These are phyloP conservation scores for Sextonia rubra DNA, from an alignment of 164 flowering plant genomes.

Conservation along the genomic window DNA sequence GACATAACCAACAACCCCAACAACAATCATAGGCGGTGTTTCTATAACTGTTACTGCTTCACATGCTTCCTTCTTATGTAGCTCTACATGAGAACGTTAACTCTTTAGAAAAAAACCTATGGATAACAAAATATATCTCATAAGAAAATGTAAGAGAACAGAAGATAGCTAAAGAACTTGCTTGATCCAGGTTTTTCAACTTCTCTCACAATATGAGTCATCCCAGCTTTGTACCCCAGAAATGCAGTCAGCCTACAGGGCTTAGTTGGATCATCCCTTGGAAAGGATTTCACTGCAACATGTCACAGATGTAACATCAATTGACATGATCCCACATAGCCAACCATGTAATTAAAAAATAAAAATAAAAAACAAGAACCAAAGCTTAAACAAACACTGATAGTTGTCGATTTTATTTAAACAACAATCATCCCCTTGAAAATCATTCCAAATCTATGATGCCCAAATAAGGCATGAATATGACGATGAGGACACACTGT, in stretches of 20 bases:
- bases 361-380: neutral
- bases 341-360: neutral
- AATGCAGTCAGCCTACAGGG: conserved; percentile 65
- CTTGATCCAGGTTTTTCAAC: conserved; percentile 78
- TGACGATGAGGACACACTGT: too few relatives aligned
- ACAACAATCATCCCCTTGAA: too few relatives aligned
- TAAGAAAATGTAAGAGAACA: neutral
- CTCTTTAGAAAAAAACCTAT: neutral
- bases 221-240: conserved; percentile 71
- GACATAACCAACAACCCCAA: conserved; percentile 64
- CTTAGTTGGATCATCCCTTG: conserved; percentile 59
- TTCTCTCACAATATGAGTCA: conserved; percentile 73
- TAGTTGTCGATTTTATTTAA: too few relatives aligned
- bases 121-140: neutral
- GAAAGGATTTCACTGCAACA: conserved; percentile 68
- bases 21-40: conserved; percentile 64
- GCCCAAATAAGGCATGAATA: too few relatives aligned
- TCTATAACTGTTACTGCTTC: conserved; percentile 70
- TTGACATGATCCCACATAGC: neutral
- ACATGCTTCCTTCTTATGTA: conserved; percentile 76
- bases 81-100: conserved; percentile 28
- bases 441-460: too few relatives aligned
- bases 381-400: too few relatives aligned
- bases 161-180: conserved; percentile 18
- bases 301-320: neutral